These are phyloP conservation scores for Xylaria cubensis DNA, from an alignment of 495 filamentous ascomycete species.

Conservation along the genomic window DNA sequence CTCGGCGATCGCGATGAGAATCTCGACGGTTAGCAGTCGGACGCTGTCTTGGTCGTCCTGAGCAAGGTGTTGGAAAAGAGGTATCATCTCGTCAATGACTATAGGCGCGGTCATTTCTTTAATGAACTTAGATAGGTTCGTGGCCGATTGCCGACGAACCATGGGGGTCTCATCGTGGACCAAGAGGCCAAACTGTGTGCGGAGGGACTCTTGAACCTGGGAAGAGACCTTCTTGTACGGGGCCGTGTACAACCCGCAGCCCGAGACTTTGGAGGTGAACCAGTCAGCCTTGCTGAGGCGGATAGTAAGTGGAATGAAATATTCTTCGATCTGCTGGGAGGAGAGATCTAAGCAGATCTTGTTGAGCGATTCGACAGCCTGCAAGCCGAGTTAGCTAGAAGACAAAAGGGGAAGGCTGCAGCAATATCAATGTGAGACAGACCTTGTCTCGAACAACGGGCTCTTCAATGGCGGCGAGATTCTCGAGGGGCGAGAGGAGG, in stretches of 20 bases:
- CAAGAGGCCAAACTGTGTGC: slow-evolving; percentile 87
- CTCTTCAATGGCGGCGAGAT: slow-evolving; percentile 97
- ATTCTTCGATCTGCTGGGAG: slow-evolving; percentile 90
- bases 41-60: slow-evolving; percentile 98
- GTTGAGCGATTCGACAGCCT: slow-evolving; percentile 99
- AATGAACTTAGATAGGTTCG: slow-evolving; percentile 95
- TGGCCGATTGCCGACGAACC: slow-evolving; percentile 95
- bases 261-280: slow-evolving; percentile 99
- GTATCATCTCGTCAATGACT: slow-evolving; percentile 98
- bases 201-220: slow-evolving; percentile 83
- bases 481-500: slow-evolving; percentile 94
- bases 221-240: slow-evolving; percentile 89
- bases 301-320: slow-evolving; percentile 92
- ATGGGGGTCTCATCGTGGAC: slow-evolving; percentile 99
- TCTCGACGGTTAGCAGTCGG: slow-evolving; percentile 91
- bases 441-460: slow-evolving; percentile 98
- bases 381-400: slow-evolving; percentile 30
- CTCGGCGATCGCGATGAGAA: slow-evolving; percentile 95
- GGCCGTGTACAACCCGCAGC: slow-evolving; percentile 89
- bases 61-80: slow-evolving; percentile 95
- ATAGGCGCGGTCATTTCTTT: slow-evolving; percentile 90
- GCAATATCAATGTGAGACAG: slow-evolving; percentile 22
- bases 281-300: slow-evolving; percentile 98
- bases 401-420: slow-evolving; percentile 2
- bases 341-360: slow-evolving; percentile 95